A percentile compares a stretch with the other conserved stretches of the same genome.
phyloP scores from a whole-genome alignment of 75 land plant species.

The Selaginella tamariscina region DNA sequence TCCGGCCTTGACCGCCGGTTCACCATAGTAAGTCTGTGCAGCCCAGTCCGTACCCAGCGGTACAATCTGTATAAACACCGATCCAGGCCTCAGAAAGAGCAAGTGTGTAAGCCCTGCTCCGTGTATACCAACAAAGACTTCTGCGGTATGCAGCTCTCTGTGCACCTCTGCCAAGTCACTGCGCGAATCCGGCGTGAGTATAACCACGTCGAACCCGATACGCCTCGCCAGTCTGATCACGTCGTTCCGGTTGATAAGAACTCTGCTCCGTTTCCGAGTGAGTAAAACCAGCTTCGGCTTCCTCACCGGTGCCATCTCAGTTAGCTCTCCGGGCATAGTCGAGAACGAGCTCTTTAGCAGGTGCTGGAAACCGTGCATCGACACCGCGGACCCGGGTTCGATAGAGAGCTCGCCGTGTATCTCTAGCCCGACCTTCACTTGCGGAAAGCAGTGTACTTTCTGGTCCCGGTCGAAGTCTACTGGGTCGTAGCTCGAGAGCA shows the following conservation, averaged over 20 bases:
- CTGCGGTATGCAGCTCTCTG: neutral
- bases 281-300: neutral
- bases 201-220: neutral
- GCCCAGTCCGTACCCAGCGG: constrained; percentile 10
- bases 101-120: constrained; percentile 9
- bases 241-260: neutral
- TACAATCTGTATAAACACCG: neutral
- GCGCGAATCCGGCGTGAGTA: neutral
- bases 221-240: neutral
- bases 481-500: neutral
- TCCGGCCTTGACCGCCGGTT: constrained; percentile 7
- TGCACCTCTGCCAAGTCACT: neutral
- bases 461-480: neutral
- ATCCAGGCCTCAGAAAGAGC: neutral
- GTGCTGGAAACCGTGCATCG: constrained; percentile 6
- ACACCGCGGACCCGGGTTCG: neutral
- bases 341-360: neutral
- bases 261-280: neutral
- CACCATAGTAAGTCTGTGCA: constrained; percentile 7
- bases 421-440: neutral
- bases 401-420: constrained; percentile 1
- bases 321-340: neutral
- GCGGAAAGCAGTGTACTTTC: constrained; percentile 5
- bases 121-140: neutral
- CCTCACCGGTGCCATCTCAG: neutral